These are phyloP conservation scores for Rhynchospora tenuis DNA, from an alignment of 176 grass and related monocot genomes.

Conservation along the genomic window DNA sequence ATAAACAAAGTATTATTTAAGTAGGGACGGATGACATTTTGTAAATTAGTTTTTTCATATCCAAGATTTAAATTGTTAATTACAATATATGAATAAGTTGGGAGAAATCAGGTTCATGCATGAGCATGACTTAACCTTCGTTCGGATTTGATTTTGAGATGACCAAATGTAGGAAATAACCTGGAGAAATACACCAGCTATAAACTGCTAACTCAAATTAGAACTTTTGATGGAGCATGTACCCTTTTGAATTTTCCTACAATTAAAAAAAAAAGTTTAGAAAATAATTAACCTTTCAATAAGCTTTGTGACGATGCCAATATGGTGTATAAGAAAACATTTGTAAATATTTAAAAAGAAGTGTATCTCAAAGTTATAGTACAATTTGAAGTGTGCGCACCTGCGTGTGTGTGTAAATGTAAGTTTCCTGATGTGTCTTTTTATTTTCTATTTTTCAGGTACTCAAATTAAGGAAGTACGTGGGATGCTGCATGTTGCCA, in stretches of 20 bases:
- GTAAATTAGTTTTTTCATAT: background rate
- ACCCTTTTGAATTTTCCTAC: background rate
- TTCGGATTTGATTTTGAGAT: no score
- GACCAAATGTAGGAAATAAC: no score
- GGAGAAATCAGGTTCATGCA: no score
- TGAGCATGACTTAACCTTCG: no score
- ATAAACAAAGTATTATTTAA: background rate
- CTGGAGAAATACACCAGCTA: no score
- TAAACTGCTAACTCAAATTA: no score
- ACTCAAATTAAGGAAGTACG: slow-evolving; percentile 41
- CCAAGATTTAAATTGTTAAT: background rate
- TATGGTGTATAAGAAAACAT: background rate
- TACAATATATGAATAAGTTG: background rate
- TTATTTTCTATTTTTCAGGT: slow-evolving; percentile 37
- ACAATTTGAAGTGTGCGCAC: background rate
- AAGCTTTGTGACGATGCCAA: background rate
- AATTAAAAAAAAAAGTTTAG: background rate
- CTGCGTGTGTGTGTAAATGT: background rate
- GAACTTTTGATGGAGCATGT: background rate
- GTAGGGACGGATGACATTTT: background rate
- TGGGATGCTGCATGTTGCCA: slow-evolving; percentile 41
- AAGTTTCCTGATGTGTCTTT: background rate
- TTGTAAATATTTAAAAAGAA: background rate
- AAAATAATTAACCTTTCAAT: background rate
- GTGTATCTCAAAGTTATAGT: background rate